Percentiles rank a stretch among this genome's conserved stretches.
Evolutionary conservation across 2,329 filamentous ascomycete species (phyloP).

Genomic region (Chaetomium globosum): DNA sequence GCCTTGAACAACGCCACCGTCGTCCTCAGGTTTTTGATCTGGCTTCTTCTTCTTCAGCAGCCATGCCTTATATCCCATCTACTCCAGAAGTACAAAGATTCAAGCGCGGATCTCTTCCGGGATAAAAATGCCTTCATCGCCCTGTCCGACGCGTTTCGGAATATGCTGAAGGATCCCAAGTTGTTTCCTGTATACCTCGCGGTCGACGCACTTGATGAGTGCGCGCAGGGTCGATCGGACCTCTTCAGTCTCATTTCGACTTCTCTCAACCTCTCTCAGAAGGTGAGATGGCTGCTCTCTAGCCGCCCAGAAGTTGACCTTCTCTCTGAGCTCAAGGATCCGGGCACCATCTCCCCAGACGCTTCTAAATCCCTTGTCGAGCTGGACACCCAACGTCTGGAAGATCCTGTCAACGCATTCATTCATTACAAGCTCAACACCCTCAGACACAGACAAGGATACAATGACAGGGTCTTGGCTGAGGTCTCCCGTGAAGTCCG

Average conservation of each 20-base stretch:
- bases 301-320: conserved; percentile 31
- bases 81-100: conserved; percentile 31
- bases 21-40: conserved; percentile 27
- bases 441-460: conserved; percentile 2
- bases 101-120: conserved; percentile 28
- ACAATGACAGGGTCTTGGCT: conserved; percentile 22
- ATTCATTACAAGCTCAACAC: conserved; percentile 26
- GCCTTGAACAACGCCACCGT: conserved; percentile 13
- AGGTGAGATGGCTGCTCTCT: conserved; percentile 33
- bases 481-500: conserved; percentile 27
- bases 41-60: conserved; percentile 26
- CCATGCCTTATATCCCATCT: conserved; percentile 32
- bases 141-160: conserved; percentile 26
- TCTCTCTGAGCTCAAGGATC: conserved; percentile 20
- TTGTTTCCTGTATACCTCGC: too few species aligned
- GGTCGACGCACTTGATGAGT: too few species aligned
- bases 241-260: conserved; percentile 24
- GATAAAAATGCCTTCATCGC: conserved; percentile 30
- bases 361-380: not conserved
- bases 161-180: not conserved
- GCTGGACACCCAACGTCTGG: conserved; percentile 6
- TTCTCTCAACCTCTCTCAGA: conserved; percentile 25
- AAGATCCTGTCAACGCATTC: conserved; percentile 21
- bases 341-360: conserved; percentile 5
- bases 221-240: not conserved